These are phyloP conservation scores for Gracilaria gracilis DNA, from an alignment of 23 red algal genomes.

Conservation along the genomic window DNA sequence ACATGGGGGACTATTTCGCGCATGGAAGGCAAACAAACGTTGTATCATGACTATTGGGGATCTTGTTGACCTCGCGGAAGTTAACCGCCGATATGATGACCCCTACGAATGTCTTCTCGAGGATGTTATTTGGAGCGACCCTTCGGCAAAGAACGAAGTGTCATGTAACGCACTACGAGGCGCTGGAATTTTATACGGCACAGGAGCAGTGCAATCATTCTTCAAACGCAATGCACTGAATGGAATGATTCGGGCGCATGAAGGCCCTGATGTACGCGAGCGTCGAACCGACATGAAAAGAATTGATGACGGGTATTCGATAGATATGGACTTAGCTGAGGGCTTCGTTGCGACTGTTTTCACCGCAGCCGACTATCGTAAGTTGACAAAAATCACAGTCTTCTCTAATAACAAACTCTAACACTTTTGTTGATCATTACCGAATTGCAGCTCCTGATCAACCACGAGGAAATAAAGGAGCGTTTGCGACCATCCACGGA, in stretches of 20 bases:
- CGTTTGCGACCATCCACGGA: conserved; percentile 56
- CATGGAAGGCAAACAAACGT: conserved; percentile 43
- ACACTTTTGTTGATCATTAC: background rate
- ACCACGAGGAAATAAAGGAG: conserved; percentile 44
- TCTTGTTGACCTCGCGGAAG: conserved; percentile 50
- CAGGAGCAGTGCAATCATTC: conserved; percentile 54
- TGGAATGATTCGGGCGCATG: conserved; percentile 84
- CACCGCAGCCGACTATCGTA: conserved; percentile 67
- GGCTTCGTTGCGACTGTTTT: conserved; percentile 79
- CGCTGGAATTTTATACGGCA: conserved; percentile 74
- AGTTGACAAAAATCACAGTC: background rate
- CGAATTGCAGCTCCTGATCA: conserved; percentile 44
- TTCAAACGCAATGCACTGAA: conserved; percentile 63
- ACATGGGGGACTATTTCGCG: conserved; percentile 76
- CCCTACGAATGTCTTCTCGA: conserved; percentile 53
- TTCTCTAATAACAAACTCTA: background rate
- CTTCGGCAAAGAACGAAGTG: conserved; percentile 28
- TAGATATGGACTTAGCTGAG: conserved; percentile 64
- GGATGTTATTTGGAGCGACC: conserved; percentile 88
- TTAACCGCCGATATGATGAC: conserved; percentile 16
- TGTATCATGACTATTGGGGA: conserved; percentile 48
- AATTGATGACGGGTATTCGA: conserved; percentile 67
- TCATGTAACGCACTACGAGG: conserved; percentile 65
- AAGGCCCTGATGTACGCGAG: conserved; percentile 83
- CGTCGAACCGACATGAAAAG: conserved; percentile 68